These are phyloP conservation scores for Candida freyschussii DNA, from an alignment of 1,139 yeast genomes.

Conservation along the genomic window DNA sequence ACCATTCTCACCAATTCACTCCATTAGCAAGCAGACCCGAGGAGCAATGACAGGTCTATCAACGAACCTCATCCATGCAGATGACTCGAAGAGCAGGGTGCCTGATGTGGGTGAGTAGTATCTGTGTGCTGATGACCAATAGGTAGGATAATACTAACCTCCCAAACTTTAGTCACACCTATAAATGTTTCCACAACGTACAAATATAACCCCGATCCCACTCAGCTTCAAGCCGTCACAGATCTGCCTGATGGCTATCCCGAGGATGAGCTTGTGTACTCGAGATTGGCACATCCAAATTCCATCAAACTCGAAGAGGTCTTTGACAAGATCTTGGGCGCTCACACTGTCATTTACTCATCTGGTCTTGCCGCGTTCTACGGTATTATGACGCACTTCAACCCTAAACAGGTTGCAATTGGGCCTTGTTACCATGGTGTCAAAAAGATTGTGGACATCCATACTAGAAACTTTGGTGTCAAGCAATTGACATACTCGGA, in stretches of 20 bases:
- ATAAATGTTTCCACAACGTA: slow-evolving; percentile 79
- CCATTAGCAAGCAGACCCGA: no score
- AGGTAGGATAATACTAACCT: background rate
- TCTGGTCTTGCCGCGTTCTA: slow-evolving; percentile 80
- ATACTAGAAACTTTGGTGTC: slow-evolving; percentile 56
- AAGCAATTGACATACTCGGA: slow-evolving; percentile 47
- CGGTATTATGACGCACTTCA: slow-evolving; percentile 64
- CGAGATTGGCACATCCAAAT: slow-evolving; percentile 72
- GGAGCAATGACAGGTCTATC: slow-evolving; percentile 37
- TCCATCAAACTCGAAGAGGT: slow-evolving; percentile 63
- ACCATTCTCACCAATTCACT: no score
- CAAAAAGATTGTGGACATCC: slow-evolving; percentile 60
- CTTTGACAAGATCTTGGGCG: slow-evolving; percentile 52
- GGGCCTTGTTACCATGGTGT: slow-evolving; percentile 87
- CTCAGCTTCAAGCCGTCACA: slow-evolving; percentile 28
- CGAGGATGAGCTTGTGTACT: slow-evolving; percentile 43
- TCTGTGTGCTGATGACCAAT: no score
- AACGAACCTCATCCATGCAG: slow-evolving; percentile 59
- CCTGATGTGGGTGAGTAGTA: slow-evolving; percentile 32
- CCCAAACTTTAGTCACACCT: slow-evolving; percentile 58
- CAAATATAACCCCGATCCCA: slow-evolving; percentile 58
- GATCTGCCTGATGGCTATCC: slow-evolving; percentile 36
- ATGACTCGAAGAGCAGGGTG: slow-evolving; percentile 40
- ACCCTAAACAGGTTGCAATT: slow-evolving; percentile 71
- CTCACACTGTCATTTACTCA: slow-evolving; percentile 59